These are phyloP conservation scores for Cryptococcus maquisensis DNA, from an alignment of 1,284 basidiomycete genomes.

Conservation along the genomic window DNA sequence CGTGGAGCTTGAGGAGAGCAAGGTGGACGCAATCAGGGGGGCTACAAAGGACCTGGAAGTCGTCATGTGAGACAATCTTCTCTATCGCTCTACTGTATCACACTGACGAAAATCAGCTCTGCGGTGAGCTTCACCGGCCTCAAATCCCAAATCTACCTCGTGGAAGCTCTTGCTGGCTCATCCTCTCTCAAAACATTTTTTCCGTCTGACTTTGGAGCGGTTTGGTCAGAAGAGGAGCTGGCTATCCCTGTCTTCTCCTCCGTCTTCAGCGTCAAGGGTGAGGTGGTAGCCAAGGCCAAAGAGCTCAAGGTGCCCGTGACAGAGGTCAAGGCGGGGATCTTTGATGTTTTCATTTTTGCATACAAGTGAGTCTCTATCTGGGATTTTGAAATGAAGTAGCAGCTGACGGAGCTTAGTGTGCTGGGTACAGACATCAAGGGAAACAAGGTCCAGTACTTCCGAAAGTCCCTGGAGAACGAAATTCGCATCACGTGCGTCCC, in stretches of 20 bases:
- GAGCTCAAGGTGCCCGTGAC: constrained; percentile 10
- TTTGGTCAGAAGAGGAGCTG: constrained; percentile 15
- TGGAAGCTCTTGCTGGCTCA: constrained; percentile 12
- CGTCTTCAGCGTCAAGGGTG: constrained; percentile 9
- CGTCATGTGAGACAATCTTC: constrained; percentile 16
- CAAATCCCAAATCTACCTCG: constrained; percentile 6
- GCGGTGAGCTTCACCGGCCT: constrained; percentile 3
- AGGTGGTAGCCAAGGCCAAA: constrained; percentile 7
- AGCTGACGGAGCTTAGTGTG: neutral
- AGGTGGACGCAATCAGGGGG: constrained; percentile 2
- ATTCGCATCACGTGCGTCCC: constrained; percentile 10
- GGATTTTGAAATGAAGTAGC: neutral
- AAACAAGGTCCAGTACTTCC: constrained; percentile 6
- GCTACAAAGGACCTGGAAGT: constrained; percentile 16
- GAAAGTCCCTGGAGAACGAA: constrained; percentile 2
- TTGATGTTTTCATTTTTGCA: constrained; percentile 9
- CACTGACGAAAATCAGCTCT: constrained; percentile 7
- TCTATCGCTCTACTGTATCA: neutral
- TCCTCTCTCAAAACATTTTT: constrained; percentile 16
- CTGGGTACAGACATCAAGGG: constrained; percentile 3
- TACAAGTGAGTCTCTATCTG: constrained; percentile 7
- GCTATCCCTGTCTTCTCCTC: neutral
- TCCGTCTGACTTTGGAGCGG: constrained; percentile 19
- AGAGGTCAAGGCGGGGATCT: constrained; percentile 5
- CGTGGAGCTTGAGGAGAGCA: constrained; percentile 10